Percentiles rank a stretch among this genome's conserved stretches.
phyloP scores from a whole-genome alignment of 306 rosid species.

The Prunus mongolica region DNA sequence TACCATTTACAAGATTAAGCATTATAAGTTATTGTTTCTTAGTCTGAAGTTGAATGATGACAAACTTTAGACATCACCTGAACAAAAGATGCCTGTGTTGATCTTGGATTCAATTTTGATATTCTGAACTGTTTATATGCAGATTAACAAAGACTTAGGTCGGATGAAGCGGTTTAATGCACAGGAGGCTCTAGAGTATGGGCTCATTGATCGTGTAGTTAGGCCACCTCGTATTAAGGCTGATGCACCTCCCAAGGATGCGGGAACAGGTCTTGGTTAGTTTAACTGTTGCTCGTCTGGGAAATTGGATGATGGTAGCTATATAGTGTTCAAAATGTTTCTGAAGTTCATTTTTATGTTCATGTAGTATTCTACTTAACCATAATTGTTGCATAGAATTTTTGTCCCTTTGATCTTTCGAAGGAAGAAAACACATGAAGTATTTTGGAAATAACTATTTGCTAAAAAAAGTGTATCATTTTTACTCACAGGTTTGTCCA shows the following conservation, averaged over 20 bases:
- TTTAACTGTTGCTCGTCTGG: constrained; percentile 13
- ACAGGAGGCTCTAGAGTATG: constrained; percentile 89
- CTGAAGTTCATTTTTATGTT: constrained; percentile 12
- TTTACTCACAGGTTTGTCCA: not conserved
- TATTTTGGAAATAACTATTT: constrained; percentile 1
- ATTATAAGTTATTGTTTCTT: not conserved
- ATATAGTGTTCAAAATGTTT: constrained; percentile 17
- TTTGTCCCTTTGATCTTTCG: not conserved
- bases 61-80: too few species aligned
- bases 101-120: too few species aligned
- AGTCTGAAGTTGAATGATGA: too few species aligned
- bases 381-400: constrained; percentile 23
- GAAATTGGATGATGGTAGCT: constrained; percentile 7
- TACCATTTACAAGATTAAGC: not conserved
- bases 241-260: constrained; percentile 66
- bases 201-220: constrained; percentile 72
- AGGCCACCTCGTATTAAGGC: constrained; percentile 85
- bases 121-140: constrained; percentile 26
- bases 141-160: constrained; percentile 66
- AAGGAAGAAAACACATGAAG: constrained; percentile 11
- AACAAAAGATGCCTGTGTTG: too few species aligned
- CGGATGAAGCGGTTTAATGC: constrained; percentile 67
- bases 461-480: not conserved
- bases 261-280: constrained; percentile 80
- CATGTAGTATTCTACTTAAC: constrained; percentile 24